These are phyloP conservation scores for Tolypocladium ovalisporum DNA, from an alignment of 2,329 filamentous ascomycete genomes.

Conservation along the genomic window DNA sequence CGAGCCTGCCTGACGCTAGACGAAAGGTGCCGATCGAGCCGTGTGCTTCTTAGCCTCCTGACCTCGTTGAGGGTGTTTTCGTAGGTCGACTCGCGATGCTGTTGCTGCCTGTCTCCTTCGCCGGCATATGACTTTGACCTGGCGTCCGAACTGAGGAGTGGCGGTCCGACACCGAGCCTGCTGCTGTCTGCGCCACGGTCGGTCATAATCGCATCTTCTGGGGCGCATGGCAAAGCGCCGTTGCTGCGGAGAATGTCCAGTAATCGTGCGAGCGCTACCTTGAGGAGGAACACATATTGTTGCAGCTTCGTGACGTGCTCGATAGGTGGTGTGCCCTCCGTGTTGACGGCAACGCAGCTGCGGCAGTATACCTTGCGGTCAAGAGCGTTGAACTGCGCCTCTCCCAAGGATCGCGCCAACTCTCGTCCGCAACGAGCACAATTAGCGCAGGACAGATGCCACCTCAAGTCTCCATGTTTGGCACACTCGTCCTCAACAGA, in stretches of 20 bases:
- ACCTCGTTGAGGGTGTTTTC: slow-evolving; percentile 96
- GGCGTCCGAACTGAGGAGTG: slow-evolving; percentile 48
- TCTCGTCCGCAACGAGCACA: slow-evolving; percentile 59
- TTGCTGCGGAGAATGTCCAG: slow-evolving; percentile 77
- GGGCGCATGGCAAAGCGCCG: slow-evolving; percentile 67
- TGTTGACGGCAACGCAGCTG: slow-evolving; percentile 48
- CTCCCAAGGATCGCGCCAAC: slow-evolving; percentile 54
- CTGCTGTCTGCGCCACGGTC: slow-evolving; percentile 4
- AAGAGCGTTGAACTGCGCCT: slow-evolving; percentile 59
- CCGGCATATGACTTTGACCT: slow-evolving; percentile 67
- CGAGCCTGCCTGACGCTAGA: slow-evolving; percentile 85
- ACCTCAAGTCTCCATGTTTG: slow-evolving; percentile 61
- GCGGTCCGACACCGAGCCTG: slow-evolving; percentile 12
- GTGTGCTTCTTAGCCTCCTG: slow-evolving; percentile 78
- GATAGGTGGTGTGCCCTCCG: slow-evolving; percentile 46
- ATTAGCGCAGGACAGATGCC: slow-evolving; percentile 73
- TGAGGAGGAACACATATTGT: slow-evolving; percentile 87
- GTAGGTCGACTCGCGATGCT: slow-evolving; percentile 62
- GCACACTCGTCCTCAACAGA: slow-evolving; percentile 94
- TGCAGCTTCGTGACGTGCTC: slow-evolving; percentile 73
- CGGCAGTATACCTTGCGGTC: slow-evolving; percentile 63
- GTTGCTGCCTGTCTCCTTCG: slow-evolving; percentile 32
- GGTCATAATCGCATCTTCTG: slow-evolving; percentile 44
- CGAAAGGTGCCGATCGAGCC: slow-evolving; percentile 87
- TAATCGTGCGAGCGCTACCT: slow-evolving; percentile 81